Conservation (phyloP, 2,329 filamentous ascomycete genomes). For the Coniochaeta sp. region DNA sequence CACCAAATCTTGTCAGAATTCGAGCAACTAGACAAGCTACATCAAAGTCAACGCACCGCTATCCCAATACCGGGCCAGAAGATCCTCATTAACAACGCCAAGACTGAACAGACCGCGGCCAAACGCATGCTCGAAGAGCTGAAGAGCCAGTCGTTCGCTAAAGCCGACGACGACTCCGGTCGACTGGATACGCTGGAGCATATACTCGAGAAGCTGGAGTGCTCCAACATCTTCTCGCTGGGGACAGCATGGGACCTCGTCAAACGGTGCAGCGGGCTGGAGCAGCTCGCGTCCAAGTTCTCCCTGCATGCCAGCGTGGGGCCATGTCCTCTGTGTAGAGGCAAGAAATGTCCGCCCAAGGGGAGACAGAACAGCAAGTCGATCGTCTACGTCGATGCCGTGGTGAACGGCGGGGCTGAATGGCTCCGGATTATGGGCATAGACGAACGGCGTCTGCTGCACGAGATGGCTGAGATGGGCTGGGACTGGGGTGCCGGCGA, state of each 20-base stretch:
- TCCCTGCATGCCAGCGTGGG: background rate
- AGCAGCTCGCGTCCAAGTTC: background rate
- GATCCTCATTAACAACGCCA: background rate
- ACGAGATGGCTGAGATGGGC: conserved; percentile 17
- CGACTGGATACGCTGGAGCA: background rate
- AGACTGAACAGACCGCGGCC: background rate
- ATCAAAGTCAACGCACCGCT: background rate
- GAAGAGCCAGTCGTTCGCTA: background rate
- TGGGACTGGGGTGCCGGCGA: conserved; percentile 13
- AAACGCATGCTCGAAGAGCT: background rate
- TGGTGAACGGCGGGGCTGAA: conserved; percentile 18
- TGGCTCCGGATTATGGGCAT: conserved; percentile 21
- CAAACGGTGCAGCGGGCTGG: conserved; percentile 1
- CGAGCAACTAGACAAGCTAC: background rate
- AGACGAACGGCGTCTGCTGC: conserved; percentile 14
- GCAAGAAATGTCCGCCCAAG: conserved; percentile 4
- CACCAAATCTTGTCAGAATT: background rate
- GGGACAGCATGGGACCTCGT: background rate
- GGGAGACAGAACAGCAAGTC: background rate
- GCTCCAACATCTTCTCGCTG: background rate
- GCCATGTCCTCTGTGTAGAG: background rate
- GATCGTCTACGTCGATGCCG: conserved; percentile 12
- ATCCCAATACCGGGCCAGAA: background rate
- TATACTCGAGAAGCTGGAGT: background rate
- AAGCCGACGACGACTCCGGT: background rate